Evolutionary conservation across 345 rosid species (phyloP), one percentile per base, ranked within the genome.

Genomic region (Pugionium cornutum): DNA sequence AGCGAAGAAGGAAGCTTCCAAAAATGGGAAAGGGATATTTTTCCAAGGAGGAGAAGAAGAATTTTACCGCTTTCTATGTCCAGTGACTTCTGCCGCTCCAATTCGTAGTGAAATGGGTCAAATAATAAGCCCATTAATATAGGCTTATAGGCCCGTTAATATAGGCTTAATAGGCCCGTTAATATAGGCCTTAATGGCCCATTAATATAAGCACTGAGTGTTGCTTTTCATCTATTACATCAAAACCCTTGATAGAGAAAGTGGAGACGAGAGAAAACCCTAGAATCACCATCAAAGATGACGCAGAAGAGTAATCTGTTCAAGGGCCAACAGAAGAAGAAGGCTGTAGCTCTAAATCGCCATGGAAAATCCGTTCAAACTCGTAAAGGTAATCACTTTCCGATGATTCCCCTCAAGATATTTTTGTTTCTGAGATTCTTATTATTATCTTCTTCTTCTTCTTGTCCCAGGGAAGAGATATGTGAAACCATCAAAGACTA

Each of bases 311-410:
- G 78, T 53, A 75, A 70, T 66, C 87, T 78, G 9, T 92, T 89
- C 86, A 92, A 92, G 74, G 98, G 98, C 9, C 81, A 89, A 37
- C 75, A 82, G 83, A 89, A 86, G 82, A 83, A 68, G 83, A 89
- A 92, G 69, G 31, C 80, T 2, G 56, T 87, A 18, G 85, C 91
- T 62, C 83, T 81, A 1, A 92, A 66, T 75, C 98, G 97, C 74
- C 97, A 92, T 55, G 98, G 97, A 0, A 92, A 88, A 75, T 27
- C 68, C 6, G 35, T 78, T 43, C 78, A 66, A 6, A 79, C 28
- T 47, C 96, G 94, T 50, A 89, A 86, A 84, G 97, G 98, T 85
- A 44, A 5, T 10, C 32, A 27, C 47, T 57, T 32, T 58, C 2
- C 6, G 0, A 49, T 9, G 3, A 11, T 61, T 33, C 54, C 2